Evolutionary conservation across 805 yeast species (phyloP), one percentile per base, ranked within the genome.

Genomic region (Schizosaccharomyces cryophilus): DNA sequence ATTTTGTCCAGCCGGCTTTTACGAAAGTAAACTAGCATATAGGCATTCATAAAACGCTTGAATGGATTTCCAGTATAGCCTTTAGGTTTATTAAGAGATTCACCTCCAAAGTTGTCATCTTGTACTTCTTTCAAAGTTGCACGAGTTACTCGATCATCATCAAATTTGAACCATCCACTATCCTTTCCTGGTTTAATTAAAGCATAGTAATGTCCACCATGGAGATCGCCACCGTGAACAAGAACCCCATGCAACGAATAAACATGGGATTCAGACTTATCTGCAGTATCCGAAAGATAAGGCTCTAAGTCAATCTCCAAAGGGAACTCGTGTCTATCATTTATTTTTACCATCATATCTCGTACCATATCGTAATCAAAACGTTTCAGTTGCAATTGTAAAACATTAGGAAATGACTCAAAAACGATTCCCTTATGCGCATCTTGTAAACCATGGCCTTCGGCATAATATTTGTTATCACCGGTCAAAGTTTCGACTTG

Each of bases 361-460:
- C 84, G 83, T 75, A 81, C 81, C 69, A 87, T 90, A 72, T 93
- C 96, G 66, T 87, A 93, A 69, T 93, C 97, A 68, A 89, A 93
- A 65, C 99, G 77, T 69, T 93, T 93, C 66, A 93, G 77, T 71
- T 93, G 99, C 62, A 93, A 74, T 71, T 93, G 97, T 63, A 93
- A 75, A 3, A 93, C 96, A 0, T 93, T 87, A 1, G 99, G 99
- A 68, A 93, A 85, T 11, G 80, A 78, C 69, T 85, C 84, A 69
- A 93, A 93, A 0, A 86, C 86, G 9, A 93, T 97, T 66, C 98
- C 98, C 71, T 93, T 93, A 67, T 84, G 84, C 11, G 98, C 97
- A 71, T 88, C 96, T 73, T 93, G 99, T 58, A 87, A 77, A 0
- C 97, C 97, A 70, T 72, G 79, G 45, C 82, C 89, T 42, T 85